Base-by-base conservation (phyloP, 1,139 yeast species). In the Entelexis paramagnoliae region DNA sequence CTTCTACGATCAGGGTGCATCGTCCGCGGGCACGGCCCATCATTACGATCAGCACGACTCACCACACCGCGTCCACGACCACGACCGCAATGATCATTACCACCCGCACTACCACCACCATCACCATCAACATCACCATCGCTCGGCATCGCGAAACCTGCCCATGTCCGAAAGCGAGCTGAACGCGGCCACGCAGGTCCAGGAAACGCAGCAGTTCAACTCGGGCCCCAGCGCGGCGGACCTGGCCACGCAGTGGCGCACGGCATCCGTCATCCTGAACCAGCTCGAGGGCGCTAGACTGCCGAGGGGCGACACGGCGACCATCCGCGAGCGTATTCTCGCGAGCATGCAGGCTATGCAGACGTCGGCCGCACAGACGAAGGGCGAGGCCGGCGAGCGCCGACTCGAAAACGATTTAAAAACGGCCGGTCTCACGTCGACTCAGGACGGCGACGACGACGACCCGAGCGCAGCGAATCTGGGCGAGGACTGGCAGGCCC, bases 201-300 rank as follows among this genome's bases (percentile, higher is more conserved):
- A 45, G 29, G 59, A 57, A 40, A 29, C 50, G 26, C 53, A 49
- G 20, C 55, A 54, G 48, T 36, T 17, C 29, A 50, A 51, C 34
- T 48, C 48, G 19, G 58, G 55, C n/a, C 59, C 58, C 14, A 73
- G 70, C 42, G 72, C 75, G 1, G 75, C 75, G 43, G 85, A 79
- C 53, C 68, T 87, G 30, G 93, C 96, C 0, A 81, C 86, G 13
- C 96, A 89, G 66, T 87, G 91, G 91, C 77, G 97, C 59, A 88
- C 94, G 16, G 97, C 98, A 0, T 85, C 96, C 0, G 85, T 89
- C 10, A 91, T 91, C 95, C 70, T 91, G 19, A 81, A 88, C 14
- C 98, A 91, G 65, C 69, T 91, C 28, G 96, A 91, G 54, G 77
- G 79, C 14, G 32, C 54, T 11, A 83, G 84, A 11, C 71, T 84